Evolutionary conservation across 345 rosid species (phyloP).

Genomic region (Geranium rotundifolium): DNA sequence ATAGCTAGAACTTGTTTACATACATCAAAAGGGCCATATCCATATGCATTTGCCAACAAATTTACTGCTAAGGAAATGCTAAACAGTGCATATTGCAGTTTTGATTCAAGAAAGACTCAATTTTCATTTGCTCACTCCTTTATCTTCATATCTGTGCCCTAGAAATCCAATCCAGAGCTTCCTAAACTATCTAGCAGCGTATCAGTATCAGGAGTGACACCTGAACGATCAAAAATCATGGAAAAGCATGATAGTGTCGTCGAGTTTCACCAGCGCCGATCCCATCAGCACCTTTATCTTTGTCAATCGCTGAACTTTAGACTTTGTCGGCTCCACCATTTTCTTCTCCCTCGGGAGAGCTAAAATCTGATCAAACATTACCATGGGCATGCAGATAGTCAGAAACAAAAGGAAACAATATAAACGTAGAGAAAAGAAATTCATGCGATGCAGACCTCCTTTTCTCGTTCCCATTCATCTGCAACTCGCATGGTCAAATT

Average conservation of each 20-base stretch:
- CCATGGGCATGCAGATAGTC: background rate
- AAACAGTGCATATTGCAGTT: too few species aligned
- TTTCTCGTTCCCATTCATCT: slow-evolving; percentile 45
- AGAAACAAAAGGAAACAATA: background rate
- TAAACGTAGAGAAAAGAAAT: background rate
- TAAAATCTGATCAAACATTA: slow-evolving; percentile 31
- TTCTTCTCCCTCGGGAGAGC: slow-evolving; percentile 27
- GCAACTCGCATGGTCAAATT: slow-evolving; percentile 57
- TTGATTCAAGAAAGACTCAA: too few species aligned
- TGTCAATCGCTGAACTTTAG: slow-evolving; percentile 23
- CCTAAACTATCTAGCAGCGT: too few species aligned
- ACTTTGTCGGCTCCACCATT: slow-evolving; percentile 21
- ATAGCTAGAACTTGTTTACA: too few species aligned
- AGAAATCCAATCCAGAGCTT: too few species aligned
- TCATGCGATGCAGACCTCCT: slow-evolving; percentile 40
- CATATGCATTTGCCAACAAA: too few species aligned
- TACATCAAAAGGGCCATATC: too few species aligned
- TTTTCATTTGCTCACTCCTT: too few species aligned
- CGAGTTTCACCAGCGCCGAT: slow-evolving; percentile 51
- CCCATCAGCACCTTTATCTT: slow-evolving; percentile 32
- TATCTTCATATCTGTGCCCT: too few species aligned
- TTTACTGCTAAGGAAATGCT: too few species aligned
- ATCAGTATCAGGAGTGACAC: too few species aligned
- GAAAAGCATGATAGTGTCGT: slow-evolving; percentile 70
- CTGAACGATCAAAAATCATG: slow-evolving; percentile 42